These are phyloP conservation scores for Penstemon davidsonii DNA, from an alignment of 257 asterid genomes.

Conservation along the genomic window DNA sequence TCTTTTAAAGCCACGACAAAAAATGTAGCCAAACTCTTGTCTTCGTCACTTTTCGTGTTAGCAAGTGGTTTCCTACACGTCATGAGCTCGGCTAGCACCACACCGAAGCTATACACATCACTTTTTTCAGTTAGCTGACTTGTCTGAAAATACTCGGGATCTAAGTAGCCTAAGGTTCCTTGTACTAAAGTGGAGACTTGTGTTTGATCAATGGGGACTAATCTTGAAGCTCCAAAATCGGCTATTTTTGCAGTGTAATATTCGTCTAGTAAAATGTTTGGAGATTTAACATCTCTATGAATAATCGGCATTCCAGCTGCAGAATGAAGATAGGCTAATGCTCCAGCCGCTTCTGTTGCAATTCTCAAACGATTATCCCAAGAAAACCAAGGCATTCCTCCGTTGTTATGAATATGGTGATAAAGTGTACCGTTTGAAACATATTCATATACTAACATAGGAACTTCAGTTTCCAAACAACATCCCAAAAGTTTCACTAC, in stretches of 20 bases:
- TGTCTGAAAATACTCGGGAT: conserved; percentile 52
- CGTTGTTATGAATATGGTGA: conserved; percentile 34
- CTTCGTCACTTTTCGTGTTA: not conserved
- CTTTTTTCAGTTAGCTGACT: conserved; percentile 54
- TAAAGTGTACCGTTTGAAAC: conserved; percentile 36
- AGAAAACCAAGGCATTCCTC: conserved; percentile 42
- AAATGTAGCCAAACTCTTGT: conserved; percentile 16
- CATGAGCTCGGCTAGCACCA: conserved; percentile 43
- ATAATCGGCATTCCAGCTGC: conserved; percentile 41
- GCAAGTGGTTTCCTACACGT: conserved; percentile 38
- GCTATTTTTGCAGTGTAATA: conserved; percentile 40
- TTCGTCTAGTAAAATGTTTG: conserved; percentile 41
- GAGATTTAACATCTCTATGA: conserved; percentile 47
- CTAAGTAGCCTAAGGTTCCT: conserved; percentile 55
- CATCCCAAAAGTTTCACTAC: conserved; percentile 48
- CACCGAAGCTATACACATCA: conserved; percentile 52
- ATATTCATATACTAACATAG: conserved; percentile 40
- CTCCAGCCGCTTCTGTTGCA: conserved; percentile 43
- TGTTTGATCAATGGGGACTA: conserved; percentile 50
- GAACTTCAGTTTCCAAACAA: conserved; percentile 48
- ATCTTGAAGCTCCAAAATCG: conserved; percentile 62
- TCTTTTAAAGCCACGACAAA: conserved; percentile 19
- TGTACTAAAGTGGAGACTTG: conserved; percentile 54
- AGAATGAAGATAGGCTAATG: conserved; percentile 51
- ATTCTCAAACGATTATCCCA: conserved; percentile 43